Evolutionary conservation across 73 alveolate genomes (phyloP), one percentile per base, ranked within the genome.

Genomic region (Tetrahymena borealis): DNA sequence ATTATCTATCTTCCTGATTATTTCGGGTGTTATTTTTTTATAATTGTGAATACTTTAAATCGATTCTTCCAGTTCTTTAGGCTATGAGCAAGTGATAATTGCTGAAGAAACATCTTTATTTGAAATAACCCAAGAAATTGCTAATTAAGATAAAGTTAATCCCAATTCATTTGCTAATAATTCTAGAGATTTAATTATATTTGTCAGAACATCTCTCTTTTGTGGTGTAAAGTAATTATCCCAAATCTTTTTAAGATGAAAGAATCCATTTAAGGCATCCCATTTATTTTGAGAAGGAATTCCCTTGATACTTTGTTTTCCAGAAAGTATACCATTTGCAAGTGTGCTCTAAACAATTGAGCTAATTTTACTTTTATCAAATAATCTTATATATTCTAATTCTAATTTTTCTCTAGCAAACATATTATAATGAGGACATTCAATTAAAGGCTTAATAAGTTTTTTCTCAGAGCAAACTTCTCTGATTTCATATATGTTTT

Each of bases 391-490:
- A 94, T 94, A 98, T 79, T 98, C 99, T 79, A 91, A 93, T 95
- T 98, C 99, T 24, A 98, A 95, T 42, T 96, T 96, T 20, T 97
- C 98, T 91, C 99, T 98, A 39, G 41, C 94, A 78, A 98, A 91
- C 96, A 97, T 90, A 93, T 97, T 98, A 96, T 98, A 98, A 36
- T 97, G 85, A 32, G 99, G 97, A 92, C 98, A 99, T 90, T 98
- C 99, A 60, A 95, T 98, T 90, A 97, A 94, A 0, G 99, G 99
- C 38, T 94, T 95, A 79, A 91, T 96, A 90, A 98, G 92, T 2
- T 95, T 94, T 79, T 93, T 85, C 39, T 94, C 94, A 37, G 93
- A 96, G 33, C 99, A 96, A 35, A 97, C 91, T 33, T 91, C 94
- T 32, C 94, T 94, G 39, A 98, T 99, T 92, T 97, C 99, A 41